phyloP scores from a whole-genome alignment of 306 rosid species.

The Hippophae rhamnoides region DNA sequence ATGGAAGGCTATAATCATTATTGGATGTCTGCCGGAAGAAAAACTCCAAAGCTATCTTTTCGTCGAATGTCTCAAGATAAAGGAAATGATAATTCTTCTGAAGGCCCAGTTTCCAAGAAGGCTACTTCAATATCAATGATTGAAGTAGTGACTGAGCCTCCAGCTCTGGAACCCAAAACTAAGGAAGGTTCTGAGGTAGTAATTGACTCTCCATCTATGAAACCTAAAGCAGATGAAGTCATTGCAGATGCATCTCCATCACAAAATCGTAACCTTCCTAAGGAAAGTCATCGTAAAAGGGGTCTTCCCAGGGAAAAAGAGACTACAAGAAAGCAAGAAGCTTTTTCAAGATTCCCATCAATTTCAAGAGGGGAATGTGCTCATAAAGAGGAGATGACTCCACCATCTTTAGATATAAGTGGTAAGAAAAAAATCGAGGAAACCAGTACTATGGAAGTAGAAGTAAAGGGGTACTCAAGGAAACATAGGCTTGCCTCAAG shows the following conservation, averaged over 20 bases:
- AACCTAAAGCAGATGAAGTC: constrained; percentile 22
- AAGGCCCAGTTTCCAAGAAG: constrained; percentile 15
- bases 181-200: constrained; percentile 12
- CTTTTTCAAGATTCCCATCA: constrained; percentile 16
- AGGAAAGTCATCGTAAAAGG: constrained; percentile 21
- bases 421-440: constrained; percentile 24
- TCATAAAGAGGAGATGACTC: constrained; percentile 20
- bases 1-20: constrained; percentile 64
- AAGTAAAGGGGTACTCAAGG: constrained; percentile 12
- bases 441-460: constrained; percentile 12
- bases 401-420: constrained; percentile 11
- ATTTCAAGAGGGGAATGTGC: constrained; percentile 19
- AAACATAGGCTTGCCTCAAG: constrained; percentile 17
- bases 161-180: constrained; percentile 19
- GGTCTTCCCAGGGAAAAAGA: constrained; percentile 33
- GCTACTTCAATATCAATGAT: constrained; percentile 10
- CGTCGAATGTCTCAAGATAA: constrained; percentile 21
- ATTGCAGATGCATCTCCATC: constrained; percentile 6
- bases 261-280: constrained; percentile 8
- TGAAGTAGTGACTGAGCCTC: constrained; percentile 17
- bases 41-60: constrained; percentile 17
- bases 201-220: constrained; percentile 14
- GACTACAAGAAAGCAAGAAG: constrained; percentile 17
- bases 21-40: constrained; percentile 30
- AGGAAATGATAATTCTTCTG: constrained; percentile 16